These are phyloP conservation scores for Symbiotaphrina buchneri DNA, from an alignment of 495 filamentous ascomycete species.

Conservation along the genomic window DNA sequence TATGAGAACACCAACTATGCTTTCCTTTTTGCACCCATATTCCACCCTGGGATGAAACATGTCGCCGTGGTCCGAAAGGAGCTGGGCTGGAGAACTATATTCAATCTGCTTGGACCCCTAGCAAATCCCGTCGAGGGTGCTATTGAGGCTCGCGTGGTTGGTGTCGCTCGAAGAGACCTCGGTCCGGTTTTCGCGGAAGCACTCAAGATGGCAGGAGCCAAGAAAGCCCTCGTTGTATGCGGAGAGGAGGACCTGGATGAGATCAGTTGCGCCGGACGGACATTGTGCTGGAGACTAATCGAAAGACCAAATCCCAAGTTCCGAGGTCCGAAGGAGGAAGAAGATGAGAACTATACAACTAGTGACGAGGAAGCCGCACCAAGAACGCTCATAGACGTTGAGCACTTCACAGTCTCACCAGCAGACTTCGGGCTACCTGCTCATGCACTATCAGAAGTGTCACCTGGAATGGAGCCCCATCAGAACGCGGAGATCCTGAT, in stretches of 20 bases:
- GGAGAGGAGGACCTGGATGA: constrained; percentile 92
- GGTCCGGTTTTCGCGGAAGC: constrained; percentile 78
- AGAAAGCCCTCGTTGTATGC: constrained; percentile 78
- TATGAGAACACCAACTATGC: constrained; percentile 70
- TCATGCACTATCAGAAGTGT: constrained; percentile 55
- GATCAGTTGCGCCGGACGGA: constrained; percentile 67
- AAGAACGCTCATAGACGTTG: constrained; percentile 28
- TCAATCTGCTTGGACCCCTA: constrained; percentile 86
- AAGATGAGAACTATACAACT: constrained; percentile 14
- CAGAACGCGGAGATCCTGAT: constrained; percentile 76
- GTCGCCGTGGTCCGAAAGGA: constrained; percentile 64
- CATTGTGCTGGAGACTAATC: constrained; percentile 67
- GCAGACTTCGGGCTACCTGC: constrained; percentile 61
- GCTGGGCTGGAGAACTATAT: constrained; percentile 82
- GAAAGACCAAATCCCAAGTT: constrained; percentile 25
- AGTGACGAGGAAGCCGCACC: constrained; percentile 18
- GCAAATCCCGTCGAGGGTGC: constrained; percentile 63
- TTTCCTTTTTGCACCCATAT: constrained; percentile 91
- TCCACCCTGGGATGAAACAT: constrained; percentile 82
- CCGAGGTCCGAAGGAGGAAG: constrained; percentile 9
- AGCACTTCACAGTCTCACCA: constrained; percentile 55
- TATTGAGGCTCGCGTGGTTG: constrained; percentile 76
- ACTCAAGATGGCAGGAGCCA: constrained; percentile 47
- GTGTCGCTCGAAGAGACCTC: constrained; percentile 68
- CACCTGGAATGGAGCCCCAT: constrained; percentile 60